Evolutionary conservation across 2,329 filamentous ascomycete species (phyloP), one percentile per base, ranked within the genome.

Genomic region (Colletotrichum godetiae): DNA sequence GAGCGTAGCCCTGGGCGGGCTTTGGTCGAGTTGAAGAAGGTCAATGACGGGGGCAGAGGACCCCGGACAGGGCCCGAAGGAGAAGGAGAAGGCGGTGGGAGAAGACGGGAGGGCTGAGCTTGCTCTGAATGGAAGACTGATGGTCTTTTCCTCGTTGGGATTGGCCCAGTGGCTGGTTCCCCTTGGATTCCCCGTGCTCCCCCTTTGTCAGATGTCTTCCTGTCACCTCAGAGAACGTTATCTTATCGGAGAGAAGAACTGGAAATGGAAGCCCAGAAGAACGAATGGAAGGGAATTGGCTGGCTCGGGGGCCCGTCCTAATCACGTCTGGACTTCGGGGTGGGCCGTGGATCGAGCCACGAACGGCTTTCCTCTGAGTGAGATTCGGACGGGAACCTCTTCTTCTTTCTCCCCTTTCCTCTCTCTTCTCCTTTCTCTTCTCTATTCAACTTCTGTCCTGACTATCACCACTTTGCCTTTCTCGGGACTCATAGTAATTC

Each of bases 331-430:
- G 24, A 55, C 31, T 37, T 49, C 13, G 29, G 52, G 52, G 65
- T 64, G 65, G 69, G 65, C 42, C 24, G 66, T 69, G 67, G 71
- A 71, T 62, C 60, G 71, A 66, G 33, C 46, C 33, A 57, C 49
- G 29, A 55, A 29, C 11, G 65, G n/a, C 57, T 29, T 63, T 63
- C 37, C 42, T 5, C 2, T 52, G 60, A 27, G 24, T 42, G 33
- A 56, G 24, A 53, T 31, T 62, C 33, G 24, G 65, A 67, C 29
- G 42, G 56, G 63, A 1, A n/a, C 33, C 37, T 69, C 56, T 49
- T 13, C 31, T 55, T 5, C 22, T 31, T 42, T 67, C 35, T 53
- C 31, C 37, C 31, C 52, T 2, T 15, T 19, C 27, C 27, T 29
- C 19, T 33, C 55, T 29, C 24, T 52, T 46, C 42, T 31, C 42